These are phyloP conservation scores for Sonneratia caseolaris DNA, from an alignment of 345 rosid genomes.

Conservation along the genomic window DNA sequence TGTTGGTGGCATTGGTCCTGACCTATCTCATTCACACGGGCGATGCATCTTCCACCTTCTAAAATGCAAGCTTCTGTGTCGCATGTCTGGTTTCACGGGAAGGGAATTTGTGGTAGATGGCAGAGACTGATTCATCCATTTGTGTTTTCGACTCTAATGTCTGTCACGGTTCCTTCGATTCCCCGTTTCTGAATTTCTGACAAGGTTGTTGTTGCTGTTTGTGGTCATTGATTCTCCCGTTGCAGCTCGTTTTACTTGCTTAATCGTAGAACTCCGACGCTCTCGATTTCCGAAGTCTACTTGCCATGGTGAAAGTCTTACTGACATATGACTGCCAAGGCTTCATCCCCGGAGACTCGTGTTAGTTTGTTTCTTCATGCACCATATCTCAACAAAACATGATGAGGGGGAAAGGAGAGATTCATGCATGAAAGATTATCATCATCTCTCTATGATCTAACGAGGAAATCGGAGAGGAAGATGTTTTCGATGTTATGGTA, in stretches of 20 bases:
- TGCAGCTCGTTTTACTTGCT: neutral
- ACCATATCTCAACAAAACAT: too few species aligned
- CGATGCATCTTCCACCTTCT: constrained; percentile 20
- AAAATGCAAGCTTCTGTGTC: neutral
- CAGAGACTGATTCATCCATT: constrained; percentile 2
- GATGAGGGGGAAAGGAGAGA: too few species aligned
- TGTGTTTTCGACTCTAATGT: neutral
- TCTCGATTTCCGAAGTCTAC: too few species aligned
- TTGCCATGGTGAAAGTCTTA: too few species aligned
- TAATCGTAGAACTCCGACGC: neutral
- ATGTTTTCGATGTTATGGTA: too few species aligned
- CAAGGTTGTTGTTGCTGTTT: neutral
- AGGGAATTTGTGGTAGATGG: neutral
- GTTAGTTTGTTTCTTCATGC: too few species aligned
- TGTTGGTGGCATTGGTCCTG: constrained; percentile 80
- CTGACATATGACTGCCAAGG: too few species aligned
- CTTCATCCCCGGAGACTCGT: too few species aligned
- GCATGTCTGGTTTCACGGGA: too few species aligned
- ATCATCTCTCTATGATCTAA: too few species aligned
- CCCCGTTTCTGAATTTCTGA: neutral
- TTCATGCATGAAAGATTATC: too few species aligned
- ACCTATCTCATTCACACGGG: constrained; percentile 69
- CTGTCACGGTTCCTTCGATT: neutral
- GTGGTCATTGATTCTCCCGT: neutral
- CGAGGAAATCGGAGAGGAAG: too few species aligned